Conservation (phyloP, 352 stramenopile species). For the Phytophthora pseudosyringae region DNA sequence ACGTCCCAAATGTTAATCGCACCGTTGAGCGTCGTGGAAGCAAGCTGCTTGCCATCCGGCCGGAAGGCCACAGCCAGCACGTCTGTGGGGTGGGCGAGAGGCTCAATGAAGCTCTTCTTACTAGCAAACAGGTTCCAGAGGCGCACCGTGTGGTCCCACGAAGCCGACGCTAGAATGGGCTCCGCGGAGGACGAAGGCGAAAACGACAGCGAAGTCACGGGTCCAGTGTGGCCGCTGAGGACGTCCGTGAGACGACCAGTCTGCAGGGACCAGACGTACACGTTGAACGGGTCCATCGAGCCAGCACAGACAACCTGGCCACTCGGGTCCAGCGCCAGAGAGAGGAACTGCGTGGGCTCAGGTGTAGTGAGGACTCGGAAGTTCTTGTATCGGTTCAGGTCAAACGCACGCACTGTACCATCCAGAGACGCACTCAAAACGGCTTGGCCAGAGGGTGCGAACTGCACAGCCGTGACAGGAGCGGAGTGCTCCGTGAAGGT, state of each 20-base stretch:
- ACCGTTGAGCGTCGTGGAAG: slow-evolving; percentile 95
- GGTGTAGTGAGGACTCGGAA: slow-evolving; percentile 98
- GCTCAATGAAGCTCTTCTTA: slow-evolving; percentile 96
- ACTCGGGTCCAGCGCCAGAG: slow-evolving; percentile 96
- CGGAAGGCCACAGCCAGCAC: slow-evolving; percentile 97
- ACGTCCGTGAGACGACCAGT: slow-evolving; percentile 97
- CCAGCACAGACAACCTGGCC: slow-evolving; percentile 97
- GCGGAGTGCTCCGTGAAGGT: slow-evolving; percentile 98
- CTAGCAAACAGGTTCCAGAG: slow-evolving; percentile 99
- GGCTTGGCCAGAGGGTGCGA: slow-evolving; percentile 91
- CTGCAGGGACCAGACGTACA: slow-evolving; percentile 98
- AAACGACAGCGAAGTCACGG: slow-evolving; percentile 96
- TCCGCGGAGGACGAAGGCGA: slow-evolving; percentile 77
- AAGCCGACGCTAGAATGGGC: slow-evolving; percentile 94
- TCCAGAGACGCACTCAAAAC: slow-evolving; percentile 98
- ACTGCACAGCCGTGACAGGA: slow-evolving; percentile 96
- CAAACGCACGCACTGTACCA: slow-evolving; percentile 98
- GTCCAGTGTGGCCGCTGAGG: slow-evolving; percentile 97
- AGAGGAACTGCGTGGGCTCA: slow-evolving; percentile 98
- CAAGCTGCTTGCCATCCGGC: slow-evolving; percentile 97
- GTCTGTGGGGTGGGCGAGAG: slow-evolving; percentile 95
- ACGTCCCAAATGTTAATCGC: slow-evolving; percentile 98
- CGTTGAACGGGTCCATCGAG: slow-evolving; percentile 96
- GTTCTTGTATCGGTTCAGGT: slow-evolving; percentile 99
- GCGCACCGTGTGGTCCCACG: slow-evolving; percentile 99